A percentile compares a stretch with the other conserved stretches of the same genome.
phyloP scores from a whole-genome alignment of 2,329 filamentous ascomycete genomes.

The Sporothrix brasiliensis region DNA sequence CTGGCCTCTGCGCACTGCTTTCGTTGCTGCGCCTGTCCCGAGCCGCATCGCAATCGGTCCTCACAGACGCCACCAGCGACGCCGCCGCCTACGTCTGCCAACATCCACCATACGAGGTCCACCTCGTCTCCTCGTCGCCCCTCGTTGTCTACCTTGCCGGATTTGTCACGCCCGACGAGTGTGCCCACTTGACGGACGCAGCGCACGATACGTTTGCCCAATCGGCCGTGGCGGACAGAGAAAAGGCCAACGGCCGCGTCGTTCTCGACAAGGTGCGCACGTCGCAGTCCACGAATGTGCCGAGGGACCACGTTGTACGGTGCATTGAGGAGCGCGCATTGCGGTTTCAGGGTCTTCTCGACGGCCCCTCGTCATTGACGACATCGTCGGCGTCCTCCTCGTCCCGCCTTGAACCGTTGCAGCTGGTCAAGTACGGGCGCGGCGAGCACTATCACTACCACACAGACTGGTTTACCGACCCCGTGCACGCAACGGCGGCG shows the following conservation, averaged over 20 bases:
- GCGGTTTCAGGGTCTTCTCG: slow-evolving; percentile 49
- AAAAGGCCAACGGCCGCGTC: slow-evolving; percentile 40
- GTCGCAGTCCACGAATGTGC: slow-evolving; percentile 51
- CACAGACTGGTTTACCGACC: slow-evolving; percentile 55
- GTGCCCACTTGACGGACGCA: slow-evolving; percentile 48
- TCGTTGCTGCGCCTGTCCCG: not conserved
- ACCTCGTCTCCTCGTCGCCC: slow-evolving; percentile 53
- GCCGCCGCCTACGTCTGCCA: slow-evolving; percentile 27
- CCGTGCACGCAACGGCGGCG: slow-evolving; percentile 44
- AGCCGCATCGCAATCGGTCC: not conserved
- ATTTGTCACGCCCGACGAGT: slow-evolving; percentile 50
- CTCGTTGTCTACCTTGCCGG: slow-evolving; percentile 54
- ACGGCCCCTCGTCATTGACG: too few species aligned
- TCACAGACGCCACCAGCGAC: not conserved
- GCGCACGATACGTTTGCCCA: slow-evolving; percentile 51
- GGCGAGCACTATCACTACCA: slow-evolving; percentile 54
- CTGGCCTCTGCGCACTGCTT: not conserved
- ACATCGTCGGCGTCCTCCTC: too few species aligned
- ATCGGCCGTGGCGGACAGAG: slow-evolving; percentile 45
- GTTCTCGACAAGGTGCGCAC: slow-evolving; percentile 46
- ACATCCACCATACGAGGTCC: slow-evolving; percentile 46
- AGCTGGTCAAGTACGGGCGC: slow-evolving; percentile 52
- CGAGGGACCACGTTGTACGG: slow-evolving; percentile 48
- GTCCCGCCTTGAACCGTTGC: slow-evolving; percentile 50
- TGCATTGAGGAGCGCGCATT: slow-evolving; percentile 54